Base-by-base conservation (phyloP, 257 asterid species). In the Solanum pennellii region DNA sequence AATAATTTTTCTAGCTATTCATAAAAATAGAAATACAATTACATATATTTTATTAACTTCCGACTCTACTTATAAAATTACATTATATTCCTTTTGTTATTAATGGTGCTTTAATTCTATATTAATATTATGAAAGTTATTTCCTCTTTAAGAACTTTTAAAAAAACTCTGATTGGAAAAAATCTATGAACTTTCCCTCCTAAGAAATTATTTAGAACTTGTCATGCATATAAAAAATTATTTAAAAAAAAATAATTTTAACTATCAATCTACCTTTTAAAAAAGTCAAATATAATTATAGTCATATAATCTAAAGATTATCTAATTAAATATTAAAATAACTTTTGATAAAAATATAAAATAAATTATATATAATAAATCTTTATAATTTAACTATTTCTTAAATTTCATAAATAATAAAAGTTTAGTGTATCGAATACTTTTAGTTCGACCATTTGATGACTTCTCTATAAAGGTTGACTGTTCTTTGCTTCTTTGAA, bases 391-490 rank as follows among this genome's bases (percentile, higher is more conserved):
- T 3, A 0, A 56, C 0, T 11, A 20, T 20, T 20, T 20, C 0
- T 0, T 0, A 23, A 23, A 10, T 23, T 62, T 0, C 6, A 10
- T 1, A 2, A 2, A 0, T 10, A 62, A 23, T 2, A 0, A 62
- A 23, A 62, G 0, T 10, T 62, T n/a, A 23, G 8, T 10, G 0
- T 2, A 62, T 62, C 7, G 3, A n/a, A 62, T 15, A 1, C 0
- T 59, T 49, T 59, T 18, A 8, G n/a, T 3, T 59, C 18, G 13
- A 69, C 41, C 23, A 31, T 69, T 69, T 69, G 42, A 69, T 31
- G 76, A 69, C 76, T 29, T 69, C 12, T 14, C 12, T 3, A 2
- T 12, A n/a, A 29, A 69, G 12, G n/a, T 8, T 15, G 76, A 31
- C 76, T 31, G 15, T 31, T 69, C 12, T 69, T 69, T 69, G 42